Evolutionary conservation across 805 yeast genomes (phyloP).

Genomic region (Maudiozyma barnettii): DNA sequence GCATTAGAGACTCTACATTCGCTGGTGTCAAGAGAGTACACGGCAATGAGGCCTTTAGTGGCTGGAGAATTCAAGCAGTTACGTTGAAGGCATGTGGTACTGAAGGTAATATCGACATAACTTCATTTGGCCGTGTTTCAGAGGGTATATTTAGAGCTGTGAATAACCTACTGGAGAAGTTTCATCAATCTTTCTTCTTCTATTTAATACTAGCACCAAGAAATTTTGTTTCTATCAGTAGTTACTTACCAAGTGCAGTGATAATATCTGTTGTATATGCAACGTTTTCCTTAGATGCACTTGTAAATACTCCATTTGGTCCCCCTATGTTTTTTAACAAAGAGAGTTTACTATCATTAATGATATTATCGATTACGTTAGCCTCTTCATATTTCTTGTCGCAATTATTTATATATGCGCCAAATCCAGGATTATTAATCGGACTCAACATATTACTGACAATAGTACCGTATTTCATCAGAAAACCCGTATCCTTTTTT

Average conservation of each 20-base stretch:
- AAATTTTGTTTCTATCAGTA: conserved; percentile 84
- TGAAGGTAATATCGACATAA: conserved; percentile 64
- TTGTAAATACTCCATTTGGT: conserved; percentile 32
- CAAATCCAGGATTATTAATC: conserved; percentile 13
- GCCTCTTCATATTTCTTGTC: conserved; percentile 20
- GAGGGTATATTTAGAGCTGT: conserved; percentile 84
- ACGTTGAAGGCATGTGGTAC: conserved; percentile 64
- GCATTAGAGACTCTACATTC: conserved; percentile 58
- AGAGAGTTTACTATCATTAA: conserved; percentile 15
- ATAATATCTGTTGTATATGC: conserved; percentile 61
- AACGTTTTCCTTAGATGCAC: conserved; percentile 51
- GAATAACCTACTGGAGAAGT: conserved; percentile 86
- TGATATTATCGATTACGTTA: conserved; percentile 25
- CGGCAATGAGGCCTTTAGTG: conserved; percentile 88
- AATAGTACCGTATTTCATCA: background rate
- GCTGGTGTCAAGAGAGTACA: conserved; percentile 57
- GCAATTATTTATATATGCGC: conserved; percentile 6
- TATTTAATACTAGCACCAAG: conserved; percentile 72
- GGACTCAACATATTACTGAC: conserved; percentile 6
- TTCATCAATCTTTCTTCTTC: conserved; percentile 94
- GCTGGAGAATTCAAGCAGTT: conserved; percentile 91
- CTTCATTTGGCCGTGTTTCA: conserved; percentile 82
- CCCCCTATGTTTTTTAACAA: conserved; percentile 9
- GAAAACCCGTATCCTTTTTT: background rate
- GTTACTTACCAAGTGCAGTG: conserved; percentile 81